A percentile compares a stretch with the other conserved stretches of the same genome.
phyloP scores from a whole-genome alignment of 441 rosid species.

The Metrosideros polymorpha region DNA sequence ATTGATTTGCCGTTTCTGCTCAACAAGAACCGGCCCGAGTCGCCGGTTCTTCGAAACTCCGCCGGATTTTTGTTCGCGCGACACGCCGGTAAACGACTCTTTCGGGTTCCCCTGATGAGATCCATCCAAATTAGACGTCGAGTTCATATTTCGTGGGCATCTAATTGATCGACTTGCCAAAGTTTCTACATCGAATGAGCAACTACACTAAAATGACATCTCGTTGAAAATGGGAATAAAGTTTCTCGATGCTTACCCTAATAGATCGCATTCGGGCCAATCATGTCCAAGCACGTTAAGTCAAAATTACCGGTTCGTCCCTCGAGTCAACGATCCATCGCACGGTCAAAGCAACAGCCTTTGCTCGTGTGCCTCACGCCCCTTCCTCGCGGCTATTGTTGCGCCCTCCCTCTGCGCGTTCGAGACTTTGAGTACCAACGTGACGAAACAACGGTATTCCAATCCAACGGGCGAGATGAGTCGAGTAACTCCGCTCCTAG shows the following conservation, averaged over 20 bases:
- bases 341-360: not conserved
- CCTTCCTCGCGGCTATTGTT: not conserved
- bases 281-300: not conserved
- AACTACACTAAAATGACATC: not conserved
- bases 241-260: not conserved
- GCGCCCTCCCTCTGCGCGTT: not conserved
- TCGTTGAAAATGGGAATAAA: not conserved
- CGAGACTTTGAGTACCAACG: not conserved
- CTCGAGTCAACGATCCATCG: not conserved
- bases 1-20: not conserved
- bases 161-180: not conserved
- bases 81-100: too few relatives aligned
- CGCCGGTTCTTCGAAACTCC: not conserved
- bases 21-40: not conserved
- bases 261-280: not conserved
- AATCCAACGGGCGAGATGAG: not conserved
- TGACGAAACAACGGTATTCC: not conserved
- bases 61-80: not conserved
- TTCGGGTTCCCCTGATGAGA: too few relatives aligned
- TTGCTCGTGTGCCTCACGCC: not conserved
- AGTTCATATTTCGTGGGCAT: not conserved
- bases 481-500: not conserved
- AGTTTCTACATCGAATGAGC: not conserved
- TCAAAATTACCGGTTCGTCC: not conserved
- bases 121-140: not conserved